Percentiles rank a stretch among this genome's conserved stretches.
Evolutionary conservation across 768 basidiomycete species (phyloP).

Genomic region (Calocybe gangraenosa): DNA sequence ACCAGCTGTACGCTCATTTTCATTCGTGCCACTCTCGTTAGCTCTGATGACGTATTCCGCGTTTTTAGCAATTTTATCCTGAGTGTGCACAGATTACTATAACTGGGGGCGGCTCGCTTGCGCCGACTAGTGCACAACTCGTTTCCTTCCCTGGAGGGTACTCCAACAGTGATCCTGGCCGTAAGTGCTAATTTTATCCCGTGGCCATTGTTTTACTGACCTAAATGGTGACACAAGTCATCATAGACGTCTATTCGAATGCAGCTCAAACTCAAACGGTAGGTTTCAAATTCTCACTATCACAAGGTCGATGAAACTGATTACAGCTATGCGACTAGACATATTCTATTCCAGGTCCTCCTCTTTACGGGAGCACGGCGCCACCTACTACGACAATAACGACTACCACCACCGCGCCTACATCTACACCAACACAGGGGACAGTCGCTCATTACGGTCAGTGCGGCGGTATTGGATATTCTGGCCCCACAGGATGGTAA

Average conservation of each 20-base stretch:
- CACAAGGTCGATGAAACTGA: not conserved
- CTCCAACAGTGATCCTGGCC: conserved; percentile 36
- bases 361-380: conserved; percentile 35
- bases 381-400: conserved; percentile 10
- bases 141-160: conserved; percentile 47
- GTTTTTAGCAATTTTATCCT: conserved; percentile 63
- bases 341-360: conserved; percentile 41
- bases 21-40: no score
- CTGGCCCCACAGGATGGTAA: conserved; percentile 35
- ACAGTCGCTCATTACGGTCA: conserved; percentile 37
- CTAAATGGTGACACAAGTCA: conserved; percentile 27
- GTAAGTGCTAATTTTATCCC: conserved; percentile 21
- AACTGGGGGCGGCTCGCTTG: conserved; percentile 34
- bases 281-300: not conserved
- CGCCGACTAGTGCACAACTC: conserved; percentile 39
- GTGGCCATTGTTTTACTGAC: conserved; percentile 4
- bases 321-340: conserved; percentile 16
- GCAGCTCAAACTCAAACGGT: conserved; percentile 28
- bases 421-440: conserved; percentile 18
- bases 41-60: not conserved
- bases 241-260: conserved; percentile 35
- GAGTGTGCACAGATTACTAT: conserved; percentile 47
- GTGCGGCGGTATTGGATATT: conserved; percentile 38
- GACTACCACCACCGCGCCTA: conserved; percentile 16
- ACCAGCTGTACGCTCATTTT: conserved; percentile 38